These are phyloP conservation scores for Candolleomyces efflorescens DNA, from an alignment of 768 basidiomycete genomes.

Conservation along the genomic window DNA sequence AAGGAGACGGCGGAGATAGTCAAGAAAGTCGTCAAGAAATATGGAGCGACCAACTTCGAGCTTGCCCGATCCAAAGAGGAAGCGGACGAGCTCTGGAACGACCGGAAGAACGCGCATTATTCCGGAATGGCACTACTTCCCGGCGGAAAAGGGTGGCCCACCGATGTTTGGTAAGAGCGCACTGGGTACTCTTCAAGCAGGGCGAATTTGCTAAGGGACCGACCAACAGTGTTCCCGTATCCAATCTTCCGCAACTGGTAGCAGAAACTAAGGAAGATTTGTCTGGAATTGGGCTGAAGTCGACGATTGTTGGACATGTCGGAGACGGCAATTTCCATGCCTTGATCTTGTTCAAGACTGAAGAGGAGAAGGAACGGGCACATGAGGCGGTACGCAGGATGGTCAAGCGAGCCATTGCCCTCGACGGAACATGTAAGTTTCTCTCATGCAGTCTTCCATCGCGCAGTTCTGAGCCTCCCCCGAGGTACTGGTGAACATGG, in stretches of 20 bases:
- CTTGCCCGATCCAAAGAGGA: slow-evolving; percentile 62
- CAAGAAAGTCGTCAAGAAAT: slow-evolving; percentile 50
- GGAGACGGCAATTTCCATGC: slow-evolving; percentile 62
- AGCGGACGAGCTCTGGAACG: slow-evolving; percentile 69
- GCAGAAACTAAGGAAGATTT: slow-evolving; percentile 73
- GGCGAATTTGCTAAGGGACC: not conserved
- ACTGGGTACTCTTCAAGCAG: not conserved
- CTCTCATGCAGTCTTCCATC: not conserved
- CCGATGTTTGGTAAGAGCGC: slow-evolving; percentile 64
- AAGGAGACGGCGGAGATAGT: slow-evolving; percentile 58
- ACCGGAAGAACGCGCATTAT: slow-evolving; percentile 64
- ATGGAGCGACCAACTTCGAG: slow-evolving; percentile 66
- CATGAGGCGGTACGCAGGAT: slow-evolving; percentile 51
- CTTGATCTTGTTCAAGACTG: slow-evolving; percentile 51
- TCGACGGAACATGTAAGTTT: slow-evolving; percentile 69
- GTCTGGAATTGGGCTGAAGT: slow-evolving; percentile 46
- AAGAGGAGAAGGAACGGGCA: slow-evolving; percentile 44
- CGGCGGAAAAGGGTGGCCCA: slow-evolving; percentile 58
- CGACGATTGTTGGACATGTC: slow-evolving; percentile 71
- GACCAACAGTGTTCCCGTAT: slow-evolving; percentile 50
- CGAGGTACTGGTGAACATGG: slow-evolving; percentile 84
- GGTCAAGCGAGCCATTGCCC: slow-evolving; percentile 61
- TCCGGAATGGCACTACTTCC: slow-evolving; percentile 52
- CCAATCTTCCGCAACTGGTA: slow-evolving; percentile 59
- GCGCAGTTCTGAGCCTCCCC: slow-evolving; percentile 1